phyloP scores from a whole-genome alignment of 2,329 filamentous ascomycete genomes.

The Colletotrichum cereale region DNA sequence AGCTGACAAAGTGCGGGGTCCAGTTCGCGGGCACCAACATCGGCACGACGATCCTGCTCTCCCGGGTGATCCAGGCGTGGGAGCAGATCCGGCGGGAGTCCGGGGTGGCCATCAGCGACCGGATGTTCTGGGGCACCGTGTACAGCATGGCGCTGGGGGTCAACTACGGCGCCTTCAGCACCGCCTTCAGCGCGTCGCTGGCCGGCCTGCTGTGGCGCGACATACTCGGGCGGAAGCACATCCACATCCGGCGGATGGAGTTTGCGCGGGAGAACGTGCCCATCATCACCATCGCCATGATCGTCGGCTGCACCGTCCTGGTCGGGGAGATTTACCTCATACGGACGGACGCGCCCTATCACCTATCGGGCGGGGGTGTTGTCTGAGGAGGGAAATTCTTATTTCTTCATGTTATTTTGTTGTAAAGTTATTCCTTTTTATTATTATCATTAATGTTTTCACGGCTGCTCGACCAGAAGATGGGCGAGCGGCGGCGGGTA shows the following conservation, averaged over 20 bases:
- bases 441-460: neutral
- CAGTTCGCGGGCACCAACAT: constrained; percentile 84
- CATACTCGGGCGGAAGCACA: constrained; percentile 76
- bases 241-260: constrained; percentile 71
- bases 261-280: constrained; percentile 78
- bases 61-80: constrained; percentile 78
- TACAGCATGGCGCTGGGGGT: constrained; percentile 82
- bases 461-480: too few relatives aligned
- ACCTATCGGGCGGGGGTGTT: neutral
- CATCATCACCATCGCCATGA: constrained; percentile 78
- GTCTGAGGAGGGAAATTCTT: neutral
- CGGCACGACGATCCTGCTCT: constrained; percentile 80
- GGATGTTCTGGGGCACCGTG: constrained; percentile 79
- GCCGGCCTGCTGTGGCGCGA: constrained; percentile 81
- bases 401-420: neutral
- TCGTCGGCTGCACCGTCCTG: constrained; percentile 71
- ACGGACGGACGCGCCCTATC: constrained; percentile 55
- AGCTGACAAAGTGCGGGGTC: constrained; percentile 26
- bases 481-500: neutral
- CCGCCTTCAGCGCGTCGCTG: constrained; percentile 77
- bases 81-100: constrained; percentile 66
- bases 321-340: constrained; percentile 74
- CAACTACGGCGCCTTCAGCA: constrained; percentile 81
- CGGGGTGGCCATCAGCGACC: constrained; percentile 65
- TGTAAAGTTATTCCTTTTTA: neutral